A percentile compares a stretch with the other conserved stretches of the same genome.
Evolutionary conservation across 2,329 filamentous ascomycete species (phyloP).

Genomic region (Emergomyces pasteurianus): DNA sequence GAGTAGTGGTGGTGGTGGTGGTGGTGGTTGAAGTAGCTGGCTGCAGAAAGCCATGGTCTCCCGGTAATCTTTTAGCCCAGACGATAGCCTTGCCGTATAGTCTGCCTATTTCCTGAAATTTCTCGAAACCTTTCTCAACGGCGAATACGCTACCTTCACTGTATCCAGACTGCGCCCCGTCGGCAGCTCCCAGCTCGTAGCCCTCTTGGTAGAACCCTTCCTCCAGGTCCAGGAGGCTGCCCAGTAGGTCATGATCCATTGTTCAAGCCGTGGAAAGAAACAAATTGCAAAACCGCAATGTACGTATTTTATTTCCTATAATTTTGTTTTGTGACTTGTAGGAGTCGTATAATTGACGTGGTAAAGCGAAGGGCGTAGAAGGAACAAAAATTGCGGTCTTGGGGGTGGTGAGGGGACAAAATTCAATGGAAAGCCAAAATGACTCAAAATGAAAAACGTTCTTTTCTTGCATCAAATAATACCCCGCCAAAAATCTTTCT

Average conservation of each 20-base stretch:
- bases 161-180: slow-evolving; percentile 66
- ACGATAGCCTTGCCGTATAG: slow-evolving; percentile 67
- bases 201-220: slow-evolving; percentile 71
- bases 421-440: not conserved
- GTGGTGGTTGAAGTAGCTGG: not conserved
- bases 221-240: slow-evolving; percentile 48
- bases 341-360: not conserved
- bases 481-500: slow-evolving; percentile 5
- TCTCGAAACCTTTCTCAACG: slow-evolving; percentile 85
- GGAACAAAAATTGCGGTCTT: not conserved
- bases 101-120: slow-evolving; percentile 69
- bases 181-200: slow-evolving; percentile 59
- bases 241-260: slow-evolving; percentile 36
- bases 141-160: slow-evolving; percentile 86
- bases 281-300: not conserved
- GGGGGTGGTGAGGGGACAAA: not conserved
- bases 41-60: slow-evolving; percentile 9
- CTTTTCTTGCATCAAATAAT: too few relatives aligned
- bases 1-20: too few relatives aligned
- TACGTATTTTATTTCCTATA: not conserved
- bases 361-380: not conserved
- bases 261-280: not conserved
- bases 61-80: slow-evolving; percentile 63
- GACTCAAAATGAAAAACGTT: not conserved
- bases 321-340: not conserved